Percentiles rank a stretch among this genome's conserved stretches.
Evolutionary conservation across 2,329 filamentous ascomycete species (phyloP).

Genomic region (Hirsutella rhossiliensis): DNA sequence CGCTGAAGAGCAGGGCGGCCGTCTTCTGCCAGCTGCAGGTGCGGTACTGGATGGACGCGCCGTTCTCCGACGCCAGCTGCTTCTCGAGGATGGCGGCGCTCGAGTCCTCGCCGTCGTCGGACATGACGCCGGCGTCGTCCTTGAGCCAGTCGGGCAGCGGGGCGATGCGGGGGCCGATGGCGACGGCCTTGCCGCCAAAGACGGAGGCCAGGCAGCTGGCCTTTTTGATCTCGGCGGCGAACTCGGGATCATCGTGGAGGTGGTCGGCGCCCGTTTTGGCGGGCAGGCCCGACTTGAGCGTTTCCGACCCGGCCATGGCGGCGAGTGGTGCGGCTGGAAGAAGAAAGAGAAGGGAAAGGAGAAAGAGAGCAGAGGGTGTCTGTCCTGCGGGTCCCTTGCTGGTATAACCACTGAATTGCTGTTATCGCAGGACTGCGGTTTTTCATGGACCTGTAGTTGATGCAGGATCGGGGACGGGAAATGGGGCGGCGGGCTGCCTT

Average conservation of each 20-base stretch:
- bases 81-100: constrained; percentile 38
- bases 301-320: background rate
- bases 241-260: constrained; percentile 12
- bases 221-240: constrained; percentile 3
- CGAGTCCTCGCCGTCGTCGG: constrained; percentile 28
- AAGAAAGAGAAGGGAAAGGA: too few relatives aligned
- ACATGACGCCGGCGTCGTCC: constrained; percentile 17
- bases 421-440: too few relatives aligned
- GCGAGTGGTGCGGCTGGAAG: too few relatives aligned
- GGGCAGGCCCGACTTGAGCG: background rate
- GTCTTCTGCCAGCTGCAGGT: constrained; percentile 96
- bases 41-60: constrained; percentile 76
- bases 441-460: too few relatives aligned
- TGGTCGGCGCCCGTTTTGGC: background rate
- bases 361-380: too few relatives aligned
- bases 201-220: constrained; percentile 16
- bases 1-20: constrained; percentile 78
- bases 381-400: too few relatives aligned
- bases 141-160: constrained; percentile 26
- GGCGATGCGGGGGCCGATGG: constrained; percentile 39
- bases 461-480: too few relatives aligned
- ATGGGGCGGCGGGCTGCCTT: too few relatives aligned
- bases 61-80: constrained; percentile 67
- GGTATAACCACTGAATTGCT: too few relatives aligned
- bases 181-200: constrained; percentile 27